phyloP scores from a whole-genome alignment of 108 stramenopile species.

The Pseudonitzschia pungens region DNA sequence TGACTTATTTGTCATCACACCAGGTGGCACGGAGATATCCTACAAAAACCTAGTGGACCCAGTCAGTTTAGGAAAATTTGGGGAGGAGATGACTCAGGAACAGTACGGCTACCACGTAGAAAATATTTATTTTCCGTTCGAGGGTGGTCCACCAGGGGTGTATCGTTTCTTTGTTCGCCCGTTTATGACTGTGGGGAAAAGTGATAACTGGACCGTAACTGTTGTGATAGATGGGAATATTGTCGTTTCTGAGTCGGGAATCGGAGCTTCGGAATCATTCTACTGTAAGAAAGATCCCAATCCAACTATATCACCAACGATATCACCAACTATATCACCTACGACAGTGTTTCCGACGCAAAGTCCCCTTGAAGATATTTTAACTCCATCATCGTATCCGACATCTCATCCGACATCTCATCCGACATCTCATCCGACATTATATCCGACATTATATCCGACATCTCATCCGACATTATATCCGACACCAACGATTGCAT shows the following conservation, averaged over 20 bases:
- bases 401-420: too few relatives aligned
- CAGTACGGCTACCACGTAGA: slow-evolving; percentile 30
- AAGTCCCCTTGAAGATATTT: too few relatives aligned
- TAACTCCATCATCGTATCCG: too few relatives aligned
- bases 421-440: slow-evolving; percentile 11
- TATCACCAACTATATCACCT: too few relatives aligned
- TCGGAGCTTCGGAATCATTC: slow-evolving; percentile 24
- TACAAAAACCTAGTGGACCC: slow-evolving; percentile 14
- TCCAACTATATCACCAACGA: too few relatives aligned
- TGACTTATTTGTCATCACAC: slow-evolving; percentile 39
- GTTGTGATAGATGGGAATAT: slow-evolving; percentile 23
- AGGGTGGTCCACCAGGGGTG: slow-evolving; percentile 21
- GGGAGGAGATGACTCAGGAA: slow-evolving; percentile 17
- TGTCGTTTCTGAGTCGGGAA: slow-evolving; percentile 22
- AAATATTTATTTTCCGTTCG: slow-evolving; percentile 31
- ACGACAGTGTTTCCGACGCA: too few relatives aligned
- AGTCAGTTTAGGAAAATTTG: slow-evolving; percentile 22
- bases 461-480: neutral
- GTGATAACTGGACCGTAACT: slow-evolving; percentile 27
- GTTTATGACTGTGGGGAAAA: slow-evolving; percentile 13
- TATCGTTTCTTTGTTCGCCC: slow-evolving; percentile 34
- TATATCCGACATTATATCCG: neutral
- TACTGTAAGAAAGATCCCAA: slow-evolving; percentile 11
- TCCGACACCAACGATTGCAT: neutral
- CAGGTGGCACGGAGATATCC: slow-evolving; percentile 22